Conservation (phyloP, 2,329 filamentous ascomycete genomes). For the Fusarium temperatum region DNA sequence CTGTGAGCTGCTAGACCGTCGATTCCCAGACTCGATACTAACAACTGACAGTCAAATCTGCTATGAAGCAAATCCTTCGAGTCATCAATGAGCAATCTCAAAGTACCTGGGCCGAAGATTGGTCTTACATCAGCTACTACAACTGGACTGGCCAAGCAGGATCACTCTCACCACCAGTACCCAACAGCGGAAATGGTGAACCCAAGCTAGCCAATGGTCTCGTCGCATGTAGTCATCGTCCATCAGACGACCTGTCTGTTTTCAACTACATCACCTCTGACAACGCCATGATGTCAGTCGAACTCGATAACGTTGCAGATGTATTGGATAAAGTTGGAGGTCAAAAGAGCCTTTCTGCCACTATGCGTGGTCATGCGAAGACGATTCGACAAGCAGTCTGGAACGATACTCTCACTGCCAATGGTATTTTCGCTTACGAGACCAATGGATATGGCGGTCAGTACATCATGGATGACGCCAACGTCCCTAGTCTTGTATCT, state of each 20-base stretch:
- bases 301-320: conserved; percentile 7
- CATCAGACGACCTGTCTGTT: conserved; percentile 3
- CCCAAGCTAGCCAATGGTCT: conserved; percentile 18
- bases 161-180: conserved; percentile 8
- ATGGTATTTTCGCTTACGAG: conserved; percentile 17
- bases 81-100: conserved; percentile 19
- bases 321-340: not conserved
- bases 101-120: conserved; percentile 21
- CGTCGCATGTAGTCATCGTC: conserved; percentile 14
- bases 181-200: conserved; percentile 15
- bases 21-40: too few relatives aligned
- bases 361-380: not conserved
- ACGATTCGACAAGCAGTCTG: conserved; percentile 5
- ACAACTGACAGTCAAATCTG: not conserved
- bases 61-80: conserved; percentile 6
- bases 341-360: not conserved
- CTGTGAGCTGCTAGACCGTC: not conserved
- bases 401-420: conserved; percentile 7
- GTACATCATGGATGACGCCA: conserved; percentile 30
- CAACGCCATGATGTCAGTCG: conserved; percentile 24
- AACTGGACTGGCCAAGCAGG: conserved; percentile 20
- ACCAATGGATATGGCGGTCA: conserved; percentile 21
- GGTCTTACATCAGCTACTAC: conserved; percentile 22
- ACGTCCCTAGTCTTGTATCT: conserved; percentile 12
- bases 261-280: conserved; percentile 28